Evolutionary conservation across 2,329 filamentous ascomycete genomes (phyloP).

Genomic region (Cladosporium sp.): DNA sequence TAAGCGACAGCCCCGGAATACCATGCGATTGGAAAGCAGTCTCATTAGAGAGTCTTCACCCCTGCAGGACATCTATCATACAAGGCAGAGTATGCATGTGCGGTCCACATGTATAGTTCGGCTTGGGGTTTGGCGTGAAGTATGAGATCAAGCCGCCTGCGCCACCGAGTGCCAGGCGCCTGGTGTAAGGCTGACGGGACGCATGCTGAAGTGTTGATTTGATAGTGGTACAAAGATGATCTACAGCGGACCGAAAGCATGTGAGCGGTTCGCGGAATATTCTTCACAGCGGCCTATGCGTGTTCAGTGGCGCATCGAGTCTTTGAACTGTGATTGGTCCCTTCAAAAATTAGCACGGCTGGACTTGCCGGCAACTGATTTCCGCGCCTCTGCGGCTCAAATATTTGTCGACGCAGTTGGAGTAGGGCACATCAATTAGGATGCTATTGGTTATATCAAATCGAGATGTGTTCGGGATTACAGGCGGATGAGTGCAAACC

Average conservation of each 20-base stretch:
- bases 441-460: background rate
- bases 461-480: background rate
- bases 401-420: background rate
- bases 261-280: background rate
- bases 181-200: background rate
- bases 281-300: slow-evolving; percentile 3
- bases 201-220: slow-evolving; percentile 9
- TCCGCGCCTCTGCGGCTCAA: background rate
- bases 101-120: slow-evolving; percentile 1
- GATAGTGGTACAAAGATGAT: background rate
- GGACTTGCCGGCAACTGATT: background rate
- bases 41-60: background rate
- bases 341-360: slow-evolving; percentile 15
- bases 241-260: slow-evolving; percentile 3
- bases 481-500: background rate
- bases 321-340: slow-evolving; percentile 7
- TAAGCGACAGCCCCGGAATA: background rate
- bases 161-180: background rate
- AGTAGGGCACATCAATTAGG: background rate
- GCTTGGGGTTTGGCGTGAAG: background rate
- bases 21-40: slow-evolving; percentile 1
- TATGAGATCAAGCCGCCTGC: background rate
- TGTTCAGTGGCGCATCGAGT: slow-evolving; percentile 1
- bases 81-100: background rate
- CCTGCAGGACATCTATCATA: background rate